Base-by-base conservation (phyloP, 2,329 filamentous ascomycete species). In the Parascedosporium putredinis region DNA sequence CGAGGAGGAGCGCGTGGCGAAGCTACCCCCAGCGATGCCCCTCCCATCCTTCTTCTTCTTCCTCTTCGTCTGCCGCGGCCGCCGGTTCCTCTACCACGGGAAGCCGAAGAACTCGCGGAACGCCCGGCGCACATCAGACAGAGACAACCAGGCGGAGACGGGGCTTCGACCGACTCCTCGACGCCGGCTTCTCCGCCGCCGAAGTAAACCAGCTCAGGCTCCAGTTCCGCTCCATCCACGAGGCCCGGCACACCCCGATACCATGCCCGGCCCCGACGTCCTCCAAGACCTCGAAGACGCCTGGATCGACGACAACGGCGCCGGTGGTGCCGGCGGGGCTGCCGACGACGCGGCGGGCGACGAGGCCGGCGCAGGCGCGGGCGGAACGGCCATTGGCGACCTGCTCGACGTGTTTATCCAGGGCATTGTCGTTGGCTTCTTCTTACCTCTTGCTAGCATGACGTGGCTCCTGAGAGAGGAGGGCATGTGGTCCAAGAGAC, bases 361-460 rank as follows among this genome's bases (percentile, higher is more conserved):
- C 55, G 70, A 75, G 33, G 74, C 72, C 23, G 71, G 77, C 50
- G 65, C 71, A 14, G 67, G 67, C n/a, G 18, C 10, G 20, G 38
- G 38, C 6, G 38, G 16, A 10, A 42, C 20, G 6, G 47, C 49
- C 24, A 67, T 70, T 46, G 59, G 64, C 14, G 81, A 78, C 0
- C 76, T 86, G 9, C 70, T 95, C 42, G 91, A 97, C 60, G 84
- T 94, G 59, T 79, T 96, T 70, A 74, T 97, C 52, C 86, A 84
- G 67, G 93, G 90, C 4, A 88, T 93, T 64, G 71, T 94, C 52
- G 86, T 93, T 59, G 93, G 93, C 0, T 98, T 97, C 71, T 86
- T 98, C 64, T 97, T 91, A 80, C 93, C 93, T 3, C 66, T 97
- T 8, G 91, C 88, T 0, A 89, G 87, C 59, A 71, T 91, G 51